Evolutionary conservation across 2,329 filamentous ascomycete genomes (phyloP).

Genomic region (Diaporthe amygdali): DNA sequence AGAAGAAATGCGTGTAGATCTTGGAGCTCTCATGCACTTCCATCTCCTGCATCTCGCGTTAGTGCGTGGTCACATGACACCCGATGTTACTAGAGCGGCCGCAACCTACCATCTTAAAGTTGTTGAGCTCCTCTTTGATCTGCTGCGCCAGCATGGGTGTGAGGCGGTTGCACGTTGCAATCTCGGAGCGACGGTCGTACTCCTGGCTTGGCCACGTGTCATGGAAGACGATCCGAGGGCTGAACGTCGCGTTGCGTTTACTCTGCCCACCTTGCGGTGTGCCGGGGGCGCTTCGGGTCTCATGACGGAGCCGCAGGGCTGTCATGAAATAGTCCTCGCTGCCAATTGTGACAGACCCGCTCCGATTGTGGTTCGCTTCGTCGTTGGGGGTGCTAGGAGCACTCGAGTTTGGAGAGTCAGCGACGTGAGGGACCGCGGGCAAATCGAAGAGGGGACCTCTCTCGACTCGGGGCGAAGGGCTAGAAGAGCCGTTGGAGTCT

Average conservation of each 20-base stretch:
- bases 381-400: slow-evolving; percentile 88
- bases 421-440: slow-evolving; percentile 66
- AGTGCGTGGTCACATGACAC: slow-evolving; percentile 39
- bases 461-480: slow-evolving; percentile 69
- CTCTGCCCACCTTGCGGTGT: slow-evolving; percentile 70
- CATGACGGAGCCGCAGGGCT: slow-evolving; percentile 73
- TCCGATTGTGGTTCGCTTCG: slow-evolving; percentile 71
- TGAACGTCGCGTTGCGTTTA: slow-evolving; percentile 77
- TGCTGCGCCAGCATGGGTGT: slow-evolving; percentile 98
- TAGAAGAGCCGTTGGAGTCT: slow-evolving; percentile 65
- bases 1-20: slow-evolving; percentile 99
- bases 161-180: slow-evolving; percentile 96
- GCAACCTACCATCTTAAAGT: slow-evolving; percentile 91
- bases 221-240: slow-evolving; percentile 90
- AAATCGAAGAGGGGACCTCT: slow-evolving; percentile 60
- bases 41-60: slow-evolving; percentile 79
- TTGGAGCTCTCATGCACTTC: slow-evolving; percentile 99
- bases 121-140: slow-evolving; percentile 99
- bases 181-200: slow-evolving; percentile 93
- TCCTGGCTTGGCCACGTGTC: slow-evolving; percentile 96
- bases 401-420: slow-evolving; percentile 83
- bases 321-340: slow-evolving; percentile 91
- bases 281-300: slow-evolving; percentile 79
- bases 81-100: neutral
- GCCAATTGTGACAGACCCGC: slow-evolving; percentile 74